Percentiles rank a stretch among this genome's conserved stretches.
phyloP scores from a whole-genome alignment of 257 asterid species.

The Gardenia jasminoides region DNA sequence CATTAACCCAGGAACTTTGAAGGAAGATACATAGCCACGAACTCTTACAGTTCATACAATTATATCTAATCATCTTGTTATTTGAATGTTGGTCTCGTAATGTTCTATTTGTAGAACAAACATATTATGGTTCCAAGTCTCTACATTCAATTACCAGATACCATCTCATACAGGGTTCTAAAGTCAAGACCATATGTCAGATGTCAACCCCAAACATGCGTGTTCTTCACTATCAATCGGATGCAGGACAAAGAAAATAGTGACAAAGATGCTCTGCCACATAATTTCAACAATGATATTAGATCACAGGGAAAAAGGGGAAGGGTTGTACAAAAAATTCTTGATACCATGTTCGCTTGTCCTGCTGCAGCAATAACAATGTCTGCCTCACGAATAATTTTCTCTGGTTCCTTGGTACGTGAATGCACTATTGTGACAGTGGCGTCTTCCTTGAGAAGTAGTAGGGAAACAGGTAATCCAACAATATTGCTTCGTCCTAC shows the following conservation, averaged over 20 bases:
- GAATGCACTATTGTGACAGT: constrained; percentile 89
- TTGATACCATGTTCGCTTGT: constrained; percentile 74
- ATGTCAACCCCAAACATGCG: background rate
- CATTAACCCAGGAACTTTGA: background rate
- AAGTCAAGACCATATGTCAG: background rate
- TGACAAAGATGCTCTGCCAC: background rate
- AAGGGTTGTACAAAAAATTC: background rate
- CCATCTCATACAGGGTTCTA: background rate
- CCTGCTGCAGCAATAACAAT: constrained; percentile 97
- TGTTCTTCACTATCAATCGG: background rate
- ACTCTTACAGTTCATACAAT: background rate
- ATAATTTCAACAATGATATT: background rate
- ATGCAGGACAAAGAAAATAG: background rate
- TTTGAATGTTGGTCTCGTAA: background rate
- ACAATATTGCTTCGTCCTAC: constrained; percentile 97
- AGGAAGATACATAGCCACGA: background rate
- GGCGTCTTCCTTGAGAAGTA: constrained; percentile 91
- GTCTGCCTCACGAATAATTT: constrained; percentile 76
- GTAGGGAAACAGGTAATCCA: constrained; percentile 82
- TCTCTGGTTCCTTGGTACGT: constrained; percentile 74
- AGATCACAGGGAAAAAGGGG: background rate
- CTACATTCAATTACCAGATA: background rate
- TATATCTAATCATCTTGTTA: background rate
- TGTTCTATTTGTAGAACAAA: background rate
- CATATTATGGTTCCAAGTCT: background rate